phyloP scores from a whole-genome alignment of 768 basidiomycete genomes.

The Chalciporus chontae region DNA sequence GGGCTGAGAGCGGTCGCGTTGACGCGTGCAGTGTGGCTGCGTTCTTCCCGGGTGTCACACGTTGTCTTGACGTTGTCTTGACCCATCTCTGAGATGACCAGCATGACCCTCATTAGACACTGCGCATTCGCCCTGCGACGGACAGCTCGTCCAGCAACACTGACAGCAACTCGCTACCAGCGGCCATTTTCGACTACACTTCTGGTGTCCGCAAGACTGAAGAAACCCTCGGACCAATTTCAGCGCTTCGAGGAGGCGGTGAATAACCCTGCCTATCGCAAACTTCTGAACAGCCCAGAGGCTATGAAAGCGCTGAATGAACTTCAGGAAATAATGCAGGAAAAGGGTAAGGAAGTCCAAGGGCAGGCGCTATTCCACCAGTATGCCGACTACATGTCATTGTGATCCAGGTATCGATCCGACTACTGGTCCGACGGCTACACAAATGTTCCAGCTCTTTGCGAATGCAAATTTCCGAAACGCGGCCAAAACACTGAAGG shows the following conservation, averaged over 20 bases:
- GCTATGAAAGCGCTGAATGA: conserved; percentile 45
- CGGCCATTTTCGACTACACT: conserved; percentile 32
- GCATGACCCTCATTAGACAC: conserved; percentile 24
- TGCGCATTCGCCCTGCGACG: conserved; percentile 13
- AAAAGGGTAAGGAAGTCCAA: conserved; percentile 37
- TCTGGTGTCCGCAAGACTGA: conserved; percentile 27
- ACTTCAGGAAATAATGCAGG: conserved; percentile 44
- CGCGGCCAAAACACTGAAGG: conserved; percentile 42
- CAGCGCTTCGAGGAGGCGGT: conserved; percentile 39
- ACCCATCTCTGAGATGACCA: not conserved
- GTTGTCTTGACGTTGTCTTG: too few species aligned
- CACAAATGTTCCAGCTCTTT: conserved; percentile 54
- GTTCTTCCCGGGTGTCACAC: too few species aligned
- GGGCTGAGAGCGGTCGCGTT: not conserved
- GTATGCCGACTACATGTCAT: not conserved
- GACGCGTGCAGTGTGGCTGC: too few species aligned
- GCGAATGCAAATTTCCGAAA: conserved; percentile 50
- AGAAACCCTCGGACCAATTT: conserved; percentile 29
- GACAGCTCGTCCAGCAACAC: conserved; percentile 11
- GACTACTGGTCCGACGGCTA: conserved; percentile 42
- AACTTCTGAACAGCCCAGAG: conserved; percentile 47
- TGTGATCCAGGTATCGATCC: conserved; percentile 45
- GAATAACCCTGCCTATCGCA: conserved; percentile 43
- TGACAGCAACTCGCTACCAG: conserved; percentile 8
- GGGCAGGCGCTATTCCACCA: not conserved